Evolutionary conservation across 78 protist genomes (phyloP), one percentile per base, ranked within the genome.

Genomic region (Dictyostelium firmibasis): DNA sequence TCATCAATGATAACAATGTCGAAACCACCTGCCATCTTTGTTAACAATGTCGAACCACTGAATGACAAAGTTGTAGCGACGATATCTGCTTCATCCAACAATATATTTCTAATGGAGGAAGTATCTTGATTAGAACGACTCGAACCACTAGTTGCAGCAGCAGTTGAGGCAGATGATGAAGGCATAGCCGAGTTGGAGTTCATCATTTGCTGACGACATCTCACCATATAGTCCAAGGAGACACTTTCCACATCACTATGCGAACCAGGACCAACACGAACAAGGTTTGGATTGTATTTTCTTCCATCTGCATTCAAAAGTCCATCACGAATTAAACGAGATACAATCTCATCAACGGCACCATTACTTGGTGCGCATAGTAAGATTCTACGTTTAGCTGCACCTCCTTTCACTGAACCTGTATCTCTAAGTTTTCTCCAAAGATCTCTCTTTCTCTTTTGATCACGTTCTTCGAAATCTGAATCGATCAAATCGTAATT

Each of bases 311-410:
- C 86, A 53, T 82, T 86, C 23, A 81, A 91, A 79, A 43, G 27
- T 33, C 92, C 84, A 31, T 60, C 76, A 47, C 83, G 79, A n/a
- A 89, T 74, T 6, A 97, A 50, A 33, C 98, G 95, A 33, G 53
- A 31, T 4, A 85, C 72, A 60, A 97, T 64, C 41, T 96, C 98
- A 53, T 97, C 98, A n/a, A 96, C 93, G 25, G 98, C 98, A 53
- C 98, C 97, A 82, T 97, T 97, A 38, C 93, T 78, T 44, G 98
- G 97, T 29, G 98, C 98, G 57, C 98, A 97, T 27, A 97, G 44
- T 23, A 97, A 83, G 4, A 89, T 89, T 33, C 84, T 64, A 64
- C 79, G 82, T 77, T 89, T 89, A 18, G 36, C 67, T 33, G 11
- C 27, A 1, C n/a, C 25, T 64, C 50, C 57, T 44, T 69, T 81